Percentiles rank a stretch among this genome's conserved stretches.
Evolutionary conservation across 768 basidiomycete species (phyloP).

Genomic region (Hypholoma fasciculare): DNA sequence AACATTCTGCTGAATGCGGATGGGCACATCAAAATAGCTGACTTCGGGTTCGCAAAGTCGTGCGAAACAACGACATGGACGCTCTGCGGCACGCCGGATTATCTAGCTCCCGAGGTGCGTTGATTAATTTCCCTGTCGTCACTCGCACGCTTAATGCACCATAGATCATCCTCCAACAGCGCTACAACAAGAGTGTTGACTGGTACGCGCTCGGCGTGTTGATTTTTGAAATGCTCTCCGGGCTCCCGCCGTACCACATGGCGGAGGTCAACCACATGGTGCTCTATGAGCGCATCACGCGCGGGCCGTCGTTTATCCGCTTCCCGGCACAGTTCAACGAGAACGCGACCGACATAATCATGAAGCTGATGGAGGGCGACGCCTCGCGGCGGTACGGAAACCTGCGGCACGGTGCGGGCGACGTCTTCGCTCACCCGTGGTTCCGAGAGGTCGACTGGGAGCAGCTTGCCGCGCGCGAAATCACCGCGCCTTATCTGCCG

Average conservation of each 20-base stretch:
- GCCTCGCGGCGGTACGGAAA: conserved; percentile 90
- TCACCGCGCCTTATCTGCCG: conserved; percentile 94
- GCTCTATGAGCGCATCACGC: conserved; percentile 90
- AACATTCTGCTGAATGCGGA: conserved; percentile 93
- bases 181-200: conserved; percentile 96
- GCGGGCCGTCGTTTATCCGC: conserved; percentile 69
- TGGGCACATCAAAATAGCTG: conserved; percentile 95
- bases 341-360: conserved; percentile 84
- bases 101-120: conserved; percentile 90
- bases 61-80: conserved; percentile 92
- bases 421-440: conserved; percentile 94
- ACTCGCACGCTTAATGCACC: conserved; percentile 7
- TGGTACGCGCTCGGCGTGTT: conserved; percentile 99
- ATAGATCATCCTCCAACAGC: conserved; percentile 74
- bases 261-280: conserved; percentile 79
- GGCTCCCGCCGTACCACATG: conserved; percentile 93
- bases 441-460: conserved; percentile 94
- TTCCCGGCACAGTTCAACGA: conserved; percentile 77
- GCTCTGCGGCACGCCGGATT: conserved; percentile 93
- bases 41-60: conserved; percentile 94
- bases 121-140: not conserved
- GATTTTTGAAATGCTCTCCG: conserved; percentile 97
- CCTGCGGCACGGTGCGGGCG: conserved; percentile 81
- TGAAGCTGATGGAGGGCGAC: conserved; percentile 88
- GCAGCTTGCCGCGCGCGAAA: conserved; percentile 77